phyloP scores from a whole-genome alignment of 306 rosid species.

The Oxytropis ochrocephala region DNA sequence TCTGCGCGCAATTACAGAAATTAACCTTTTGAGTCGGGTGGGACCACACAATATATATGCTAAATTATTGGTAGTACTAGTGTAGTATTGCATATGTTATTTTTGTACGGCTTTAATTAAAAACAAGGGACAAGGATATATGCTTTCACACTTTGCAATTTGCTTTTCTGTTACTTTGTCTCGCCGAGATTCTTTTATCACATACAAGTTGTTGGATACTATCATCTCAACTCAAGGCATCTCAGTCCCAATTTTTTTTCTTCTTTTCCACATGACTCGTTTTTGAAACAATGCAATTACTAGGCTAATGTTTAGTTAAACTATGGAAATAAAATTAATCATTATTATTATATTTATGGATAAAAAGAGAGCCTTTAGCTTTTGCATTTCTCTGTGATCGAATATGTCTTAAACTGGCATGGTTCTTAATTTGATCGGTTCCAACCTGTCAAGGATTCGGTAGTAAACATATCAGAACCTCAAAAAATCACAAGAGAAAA shows the following conservation, averaged over 20 bases:
- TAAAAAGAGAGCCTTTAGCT: constrained; percentile 12
- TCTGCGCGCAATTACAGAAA: no score
- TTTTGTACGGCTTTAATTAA: constrained; percentile 29
- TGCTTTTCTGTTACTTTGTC: constrained; percentile 37
- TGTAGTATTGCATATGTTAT: constrained; percentile 5
- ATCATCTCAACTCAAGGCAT: constrained; percentile 25
- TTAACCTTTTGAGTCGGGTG: no score
- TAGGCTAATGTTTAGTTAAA: background rate
- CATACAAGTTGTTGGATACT: constrained; percentile 24
- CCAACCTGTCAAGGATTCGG: constrained; percentile 36
- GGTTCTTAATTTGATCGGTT: constrained; percentile 23
- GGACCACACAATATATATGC: no score
- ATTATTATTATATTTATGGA: background rate
- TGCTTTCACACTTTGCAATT: constrained; percentile 29
- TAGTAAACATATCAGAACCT: constrained; percentile 13
- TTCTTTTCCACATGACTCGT: constrained; percentile 4
- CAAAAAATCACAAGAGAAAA: background rate
- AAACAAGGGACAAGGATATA: constrained; percentile 31
- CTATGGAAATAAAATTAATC: background rate
- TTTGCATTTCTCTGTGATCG: constrained; percentile 5
- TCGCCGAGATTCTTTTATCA: constrained; percentile 36
- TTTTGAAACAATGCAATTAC: background rate
- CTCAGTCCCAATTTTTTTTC: constrained; percentile 21
- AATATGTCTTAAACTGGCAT: constrained; percentile 28
- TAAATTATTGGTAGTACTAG: constrained; percentile 21